These are phyloP conservation scores for Leucocoprinus leucothites DNA, from an alignment of 768 basidiomycete genomes.

Conservation along the genomic window DNA sequence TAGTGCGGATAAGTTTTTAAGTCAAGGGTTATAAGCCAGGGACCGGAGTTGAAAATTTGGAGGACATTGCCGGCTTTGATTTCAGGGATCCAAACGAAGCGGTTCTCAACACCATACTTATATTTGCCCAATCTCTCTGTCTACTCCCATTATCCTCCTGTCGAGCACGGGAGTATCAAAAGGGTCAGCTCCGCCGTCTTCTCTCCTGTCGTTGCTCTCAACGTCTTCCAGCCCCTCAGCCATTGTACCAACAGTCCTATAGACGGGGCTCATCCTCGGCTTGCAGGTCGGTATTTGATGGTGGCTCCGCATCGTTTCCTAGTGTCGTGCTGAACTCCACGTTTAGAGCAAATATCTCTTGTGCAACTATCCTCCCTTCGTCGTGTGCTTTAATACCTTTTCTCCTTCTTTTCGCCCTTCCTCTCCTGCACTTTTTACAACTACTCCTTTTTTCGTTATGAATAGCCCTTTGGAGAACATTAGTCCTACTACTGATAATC, in stretches of 20 bases:
- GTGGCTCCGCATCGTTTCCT: conserved; percentile 21
- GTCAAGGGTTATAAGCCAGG: conserved; percentile 17
- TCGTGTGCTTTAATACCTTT: conserved; percentile 28
- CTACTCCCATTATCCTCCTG: conserved; percentile 31
- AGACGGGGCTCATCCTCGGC: conserved; percentile 67
- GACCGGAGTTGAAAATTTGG: conserved; percentile 51
- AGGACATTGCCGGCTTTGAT: conserved; percentile 46
- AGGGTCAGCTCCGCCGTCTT: conserved; percentile 35
- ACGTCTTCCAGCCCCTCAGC: conserved; percentile 19
- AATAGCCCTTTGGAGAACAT: conserved; percentile 61
- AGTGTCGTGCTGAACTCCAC: conserved; percentile 22
- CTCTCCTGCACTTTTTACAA: conserved; percentile 47
- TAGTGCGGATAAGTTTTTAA: conserved; percentile 10
- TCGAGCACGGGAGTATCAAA: conserved; percentile 43
- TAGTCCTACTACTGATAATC: conserved; percentile 74
- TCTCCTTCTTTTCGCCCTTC: conserved; percentile 50
- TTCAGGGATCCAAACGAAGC: conserved; percentile 44
- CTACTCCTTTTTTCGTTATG: conserved; percentile 54
- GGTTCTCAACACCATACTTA: conserved; percentile 40
- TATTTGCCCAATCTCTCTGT: conserved; percentile 35
- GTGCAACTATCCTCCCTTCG: conserved; percentile 57
- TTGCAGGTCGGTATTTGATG: conserved; percentile 51
- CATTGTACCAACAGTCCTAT: conserved; percentile 83
- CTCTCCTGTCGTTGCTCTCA: conserved; percentile 17
- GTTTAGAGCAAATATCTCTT: conserved; percentile 46